Base-by-base conservation (phyloP, 257 asterid genomes). In the Leonotis leonurus region DNA sequence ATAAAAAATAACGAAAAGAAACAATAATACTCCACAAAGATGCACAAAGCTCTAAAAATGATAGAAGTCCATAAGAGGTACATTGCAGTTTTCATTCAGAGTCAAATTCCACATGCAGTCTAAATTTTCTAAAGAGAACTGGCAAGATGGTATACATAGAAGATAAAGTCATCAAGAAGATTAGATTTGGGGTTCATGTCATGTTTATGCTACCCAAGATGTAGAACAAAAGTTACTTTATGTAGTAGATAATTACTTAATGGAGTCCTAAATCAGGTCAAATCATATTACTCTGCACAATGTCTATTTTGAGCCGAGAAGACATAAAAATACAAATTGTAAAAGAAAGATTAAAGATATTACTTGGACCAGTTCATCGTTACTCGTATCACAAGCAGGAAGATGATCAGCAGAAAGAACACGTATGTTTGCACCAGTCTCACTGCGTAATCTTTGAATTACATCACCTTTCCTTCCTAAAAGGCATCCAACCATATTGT, bases 381-480 rank as follows among this genome's bases (percentile, higher is more conserved):
- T 72, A 73, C 62, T 76, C 85, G 63, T 70, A 52, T 90, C 87
- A 76, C 95, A 82, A 33, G 75, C 67, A 51, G 94, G 84, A 62
- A 85, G 85, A 73, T 75, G 77, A 16, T 86, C 95, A 13, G 87
- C 77, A 16, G 93, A 78, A 59, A 78, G 85, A 73, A 89, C 78
- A 30, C 90, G 93, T 68, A 89, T 84, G 78, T 75, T 83, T 70
- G 94, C 96, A 77, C 93, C 85, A 62, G 90, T 86, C 74, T 84
- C 87, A 39, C 80, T 80, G 43, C 95, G 85, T 75, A 84, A 77
- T 78, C 86, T 80, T 78, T 83, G 95, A 70, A 88, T 89, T 72
- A 89, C 93, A 60, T 89, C 95, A 32, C 96, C 89, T 66, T 86
- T 86, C 76, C 77, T 82, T 33, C 96, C 95, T 65, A 89, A 64